These are phyloP conservation scores for Neonectria magnoliae DNA, from an alignment of 2,329 filamentous ascomycete species.

Conservation along the genomic window DNA sequence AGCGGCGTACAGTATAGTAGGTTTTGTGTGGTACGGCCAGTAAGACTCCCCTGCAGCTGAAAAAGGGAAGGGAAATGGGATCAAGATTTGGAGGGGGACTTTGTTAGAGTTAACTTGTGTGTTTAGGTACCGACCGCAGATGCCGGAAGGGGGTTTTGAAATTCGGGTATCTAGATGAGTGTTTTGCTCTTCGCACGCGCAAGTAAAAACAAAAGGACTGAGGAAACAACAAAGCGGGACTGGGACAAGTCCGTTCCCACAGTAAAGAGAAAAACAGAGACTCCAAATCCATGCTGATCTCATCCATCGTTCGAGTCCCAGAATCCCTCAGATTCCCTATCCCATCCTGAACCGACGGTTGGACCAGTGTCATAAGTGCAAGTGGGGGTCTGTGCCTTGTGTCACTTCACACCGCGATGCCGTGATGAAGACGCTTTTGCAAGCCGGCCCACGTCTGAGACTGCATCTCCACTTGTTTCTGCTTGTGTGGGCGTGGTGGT, in stretches of 20 bases:
- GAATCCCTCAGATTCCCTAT: neutral
- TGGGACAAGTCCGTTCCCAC: neutral
- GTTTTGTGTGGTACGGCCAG: neutral
- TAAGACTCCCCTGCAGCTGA: neutral
- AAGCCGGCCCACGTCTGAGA: neutral
- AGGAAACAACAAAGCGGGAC: neutral
- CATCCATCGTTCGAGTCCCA: neutral
- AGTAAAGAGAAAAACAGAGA: neutral
- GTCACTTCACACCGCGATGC: conserved; percentile 32
- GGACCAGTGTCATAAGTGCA: conserved; percentile 3
- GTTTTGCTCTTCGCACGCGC: neutral
- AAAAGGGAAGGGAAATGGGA: neutral
- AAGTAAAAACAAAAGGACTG: neutral
- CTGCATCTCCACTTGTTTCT: conserved; percentile 28
- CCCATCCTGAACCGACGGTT: neutral
- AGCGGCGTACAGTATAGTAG: no score
- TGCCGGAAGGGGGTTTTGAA: neutral
- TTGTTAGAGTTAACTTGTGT: neutral
- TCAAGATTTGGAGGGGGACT: neutral
- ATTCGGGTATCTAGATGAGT: conserved; percentile 24
- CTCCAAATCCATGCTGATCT: neutral
- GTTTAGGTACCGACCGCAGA: neutral
- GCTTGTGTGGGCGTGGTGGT: conserved; percentile 19
- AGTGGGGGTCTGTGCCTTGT: conserved; percentile 24
- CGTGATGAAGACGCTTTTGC: conserved; percentile 30